Conservation (phyloP, 106 monocot genomes). For the Allium fistulosum region DNA sequence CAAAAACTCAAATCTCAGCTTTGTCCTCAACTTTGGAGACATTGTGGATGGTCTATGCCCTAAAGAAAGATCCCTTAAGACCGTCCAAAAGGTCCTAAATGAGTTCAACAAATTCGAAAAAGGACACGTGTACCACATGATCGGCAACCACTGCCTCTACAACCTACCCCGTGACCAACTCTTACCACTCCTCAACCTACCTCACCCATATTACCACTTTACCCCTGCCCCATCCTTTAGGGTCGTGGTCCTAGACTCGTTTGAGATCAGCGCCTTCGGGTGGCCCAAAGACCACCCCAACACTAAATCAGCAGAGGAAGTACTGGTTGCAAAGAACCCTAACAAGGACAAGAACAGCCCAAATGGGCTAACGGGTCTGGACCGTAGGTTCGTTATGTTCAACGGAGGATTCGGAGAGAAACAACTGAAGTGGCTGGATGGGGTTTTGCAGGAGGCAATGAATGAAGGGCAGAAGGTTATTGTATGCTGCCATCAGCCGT, state of each 20-base stretch:
- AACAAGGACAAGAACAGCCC: slow-evolving; percentile 46
- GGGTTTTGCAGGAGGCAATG: slow-evolving; percentile 30
- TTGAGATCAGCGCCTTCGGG: slow-evolving; percentile 67
- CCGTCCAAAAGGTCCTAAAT: slow-evolving; percentile 38
- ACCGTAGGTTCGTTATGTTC: slow-evolving; percentile 58
- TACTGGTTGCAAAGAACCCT: slow-evolving; percentile 65
- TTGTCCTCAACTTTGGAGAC: slow-evolving; percentile 41
- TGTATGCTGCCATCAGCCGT: slow-evolving; percentile 66
- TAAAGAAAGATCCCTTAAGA: slow-evolving; percentile 31
- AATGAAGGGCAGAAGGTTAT: slow-evolving; percentile 49
- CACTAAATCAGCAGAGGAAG: slow-evolving; percentile 21
- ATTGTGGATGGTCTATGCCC: slow-evolving; percentile 82
- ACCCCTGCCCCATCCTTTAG: slow-evolving; percentile 58
- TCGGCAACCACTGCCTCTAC: slow-evolving; percentile 94
- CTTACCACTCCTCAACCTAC: slow-evolving; percentile 19
- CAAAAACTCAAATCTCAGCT: slow-evolving; percentile 10
- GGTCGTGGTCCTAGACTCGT: slow-evolving; percentile 63
- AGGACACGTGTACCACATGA: slow-evolving; percentile 80
- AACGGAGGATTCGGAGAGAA: slow-evolving; percentile 65
- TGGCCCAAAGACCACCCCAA: slow-evolving; percentile 65
- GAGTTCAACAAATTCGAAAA: slow-evolving; percentile 56
- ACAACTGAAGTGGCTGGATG: slow-evolving; percentile 75
- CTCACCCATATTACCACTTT: slow-evolving; percentile 65
- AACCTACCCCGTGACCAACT: slow-evolving; percentile 62
- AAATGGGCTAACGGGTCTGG: slow-evolving; percentile 25